Base-by-base conservation (phyloP, 1,139 yeast species). In the Arxiozyma slooffiae region DNA sequence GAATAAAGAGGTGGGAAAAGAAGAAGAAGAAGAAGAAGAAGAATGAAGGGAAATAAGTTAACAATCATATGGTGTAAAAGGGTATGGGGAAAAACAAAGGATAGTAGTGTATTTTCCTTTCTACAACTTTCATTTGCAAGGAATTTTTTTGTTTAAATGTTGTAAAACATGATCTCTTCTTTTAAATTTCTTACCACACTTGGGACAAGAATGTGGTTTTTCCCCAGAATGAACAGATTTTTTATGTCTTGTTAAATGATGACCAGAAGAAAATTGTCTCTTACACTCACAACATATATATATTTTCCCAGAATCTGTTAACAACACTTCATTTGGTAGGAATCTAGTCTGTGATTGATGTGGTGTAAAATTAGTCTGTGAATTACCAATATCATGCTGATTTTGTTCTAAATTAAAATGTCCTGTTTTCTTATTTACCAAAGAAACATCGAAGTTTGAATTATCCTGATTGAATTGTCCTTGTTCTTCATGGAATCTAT, bases 121-220 rank as follows among this genome's bases (percentile, higher is more conserved):
- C n/a, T 6, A 30, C 14, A 30, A 14, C 41, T n/a, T 17, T 42
- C 22, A 34, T 21, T 18, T 30, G n/a, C 45, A 42, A 8, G 67
- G 64, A 26, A 60, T 58, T 46, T 64, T 64, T 41, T 63, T 64
- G 44, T 63, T 61, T 47, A 64, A 53, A 52, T 64, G 68, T 46
- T 64, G 68, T 44, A 62, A 51, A 17, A 63, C 68, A 57, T 64
- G 68, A 51, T 64, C 68, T 37, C 64, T 57, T 55, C 68, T 62
- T 46, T 64, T 64, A 44, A 64, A 64, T 38, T 56, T 59, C 47
- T 64, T 64, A 6, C 63, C 66, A 51, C 68, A 64, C 41, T 59
- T 59, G 8, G 67, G 65, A 50, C 68, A 64, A 14, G 65, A 58
- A 48, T 60, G 61, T 2, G 67, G 66, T 48, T 63, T 64, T 43